Evolutionary conservation across 768 basidiomycete genomes (phyloP).

Genomic region (Tubosaeta brunneosetosa): DNA sequence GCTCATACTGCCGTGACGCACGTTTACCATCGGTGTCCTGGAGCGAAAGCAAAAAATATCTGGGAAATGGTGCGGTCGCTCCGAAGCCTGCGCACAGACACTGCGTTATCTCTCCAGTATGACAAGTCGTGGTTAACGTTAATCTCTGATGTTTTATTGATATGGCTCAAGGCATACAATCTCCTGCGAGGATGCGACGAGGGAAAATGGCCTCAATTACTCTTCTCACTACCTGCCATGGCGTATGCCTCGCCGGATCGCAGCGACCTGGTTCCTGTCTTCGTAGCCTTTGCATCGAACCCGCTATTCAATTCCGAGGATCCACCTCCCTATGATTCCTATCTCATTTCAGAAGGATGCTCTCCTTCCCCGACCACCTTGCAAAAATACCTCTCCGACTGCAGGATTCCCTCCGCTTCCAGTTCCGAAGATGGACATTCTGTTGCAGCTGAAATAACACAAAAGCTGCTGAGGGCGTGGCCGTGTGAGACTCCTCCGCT

Average conservation of each 20-base stretch:
- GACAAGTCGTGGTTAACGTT: conserved; percentile 23
- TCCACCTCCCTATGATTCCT: conserved; percentile 11
- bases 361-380: background rate
- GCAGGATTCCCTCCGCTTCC: background rate
- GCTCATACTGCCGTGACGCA: conserved; percentile 7
- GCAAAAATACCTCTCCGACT: background rate
- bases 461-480: background rate
- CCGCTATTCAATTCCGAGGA: conserved; percentile 4
- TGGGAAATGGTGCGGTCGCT: conserved; percentile 5
- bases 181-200: conserved; percentile 11
- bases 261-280: conserved; percentile 17
- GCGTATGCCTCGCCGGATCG: conserved; percentile 17
- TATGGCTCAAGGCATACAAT: conserved; percentile 26
- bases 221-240: conserved; percentile 29
- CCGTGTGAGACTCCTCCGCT: background rate
- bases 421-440: no score
- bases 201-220: conserved; percentile 14
- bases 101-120: conserved; percentile 36
- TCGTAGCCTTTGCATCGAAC: conserved; percentile 29
- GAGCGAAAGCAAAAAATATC: background rate
- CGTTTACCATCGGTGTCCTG: conserved; percentile 1
- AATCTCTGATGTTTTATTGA: conserved; percentile 8
- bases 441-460: no score
- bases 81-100: conserved; percentile 17
- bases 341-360: conserved; percentile 1